Evolutionary conservation across 192 early-diverging fungal genomes (phyloP), one percentile per base, ranked within the genome.

Genomic region (Backusella tuberculispora): DNA sequence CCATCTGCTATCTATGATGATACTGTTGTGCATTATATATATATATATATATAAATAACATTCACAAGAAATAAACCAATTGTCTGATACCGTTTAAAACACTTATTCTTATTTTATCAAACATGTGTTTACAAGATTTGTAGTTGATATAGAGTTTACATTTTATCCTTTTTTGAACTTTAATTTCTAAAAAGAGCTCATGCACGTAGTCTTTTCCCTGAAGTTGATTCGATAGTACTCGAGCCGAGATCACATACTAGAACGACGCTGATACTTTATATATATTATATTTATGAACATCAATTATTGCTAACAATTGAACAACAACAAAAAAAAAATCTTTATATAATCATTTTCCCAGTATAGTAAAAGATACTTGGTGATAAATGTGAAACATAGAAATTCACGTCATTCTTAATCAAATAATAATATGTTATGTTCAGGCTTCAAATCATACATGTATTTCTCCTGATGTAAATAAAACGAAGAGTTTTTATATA

Each of bases 91-190:
- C 1, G 9, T 8, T 19, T 53, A 17, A 2, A 8, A 19, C 8
- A 53, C 19, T 53, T 19, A 19, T 53, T 21, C 10, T 43, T 43
- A 6, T 5, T 53, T 19, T 53, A 19, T 9, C 8, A 53, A 53
- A 53, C 29, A 34, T 34, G 29, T 34, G 29, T 34, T 34, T 34
- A 1, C 29, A 34, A 34, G 29, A 34, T 34, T 34, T 34, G 29
- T 34, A 34, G 9, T 24, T 2, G 19, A 26, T 26, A 60, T 60
- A 60, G 21, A 60, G 53, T 60, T 60, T 26, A 9, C 21, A 60
- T 60, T 60, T 60, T 24, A 60, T 60, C 53, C 53, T 60, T 60
- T 56, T 60, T 60, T 60, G 21, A 60, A 60, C 53, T 60, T 60
- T 60, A 60, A 26, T 60, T 60, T 60, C 24, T 60, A 60, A 60